Base-by-base conservation (phyloP, 1,284 basidiomycete species). In the Moesziomyces sp. region DNA sequence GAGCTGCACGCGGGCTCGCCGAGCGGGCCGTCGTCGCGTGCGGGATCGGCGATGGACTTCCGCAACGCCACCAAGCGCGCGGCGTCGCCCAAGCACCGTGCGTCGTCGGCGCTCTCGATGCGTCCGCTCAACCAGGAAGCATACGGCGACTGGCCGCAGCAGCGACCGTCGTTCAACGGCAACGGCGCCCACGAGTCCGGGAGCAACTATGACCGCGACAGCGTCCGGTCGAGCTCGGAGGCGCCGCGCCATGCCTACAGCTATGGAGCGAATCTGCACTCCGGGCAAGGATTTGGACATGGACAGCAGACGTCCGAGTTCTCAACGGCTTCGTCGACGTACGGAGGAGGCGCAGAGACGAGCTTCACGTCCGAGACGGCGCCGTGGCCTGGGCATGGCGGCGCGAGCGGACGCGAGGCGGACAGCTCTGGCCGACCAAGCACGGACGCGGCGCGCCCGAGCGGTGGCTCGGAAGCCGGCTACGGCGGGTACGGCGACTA, bases 41-140 rank as follows among this genome's bases (percentile, higher is more conserved):
- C 78, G n/a, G 74, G 72, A 8, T 74, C 76, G 44, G 73, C 76
- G 14, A 64, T 71, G 62, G 71, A 68, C 51, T 74, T 77, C 76
- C 60, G 69, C 46, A 62, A 59, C 23, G 52, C 57, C 14, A 60
- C 57, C 28, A 63, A 59, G 48, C 72, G 69, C 7, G 64, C 71
- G 5, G 64, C 71, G 16, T 79, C 76, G 14, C 74, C 74, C 23
- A 70, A 66, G 38, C 53, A 69, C 48, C 58, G 77, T 38, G 59
- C 76, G 2, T 56, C 69, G 3, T 76, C 77, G 16, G 77, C 76
- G 23, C 56, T 76, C 38, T 74, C 62, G 38, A 65, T 77, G 65
- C 61, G 76, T 35, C 66, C 58, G 34, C 49, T 67, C 34, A 55
- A 44, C 38, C 62, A 65, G 50, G 68, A 73, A 30, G 58, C 75